Conservation (phyloP, 2,329 filamentous ascomycete genomes). For the Acrodontium crateriforme region DNA sequence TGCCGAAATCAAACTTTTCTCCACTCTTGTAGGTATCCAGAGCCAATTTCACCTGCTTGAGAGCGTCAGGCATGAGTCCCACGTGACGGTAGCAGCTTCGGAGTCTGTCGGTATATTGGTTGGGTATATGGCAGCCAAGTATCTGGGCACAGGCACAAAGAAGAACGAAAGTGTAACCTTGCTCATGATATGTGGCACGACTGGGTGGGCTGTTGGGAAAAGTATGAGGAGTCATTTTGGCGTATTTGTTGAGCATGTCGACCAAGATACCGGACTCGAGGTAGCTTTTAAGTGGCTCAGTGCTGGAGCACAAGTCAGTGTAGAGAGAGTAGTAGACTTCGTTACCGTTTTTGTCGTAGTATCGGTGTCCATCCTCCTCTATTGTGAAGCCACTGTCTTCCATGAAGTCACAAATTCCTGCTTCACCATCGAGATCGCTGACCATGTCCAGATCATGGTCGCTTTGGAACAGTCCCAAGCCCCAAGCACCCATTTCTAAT, state of each 20-base stretch:
- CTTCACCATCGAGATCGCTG: conserved; percentile 1
- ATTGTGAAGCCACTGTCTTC: background rate
- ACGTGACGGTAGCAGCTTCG: conserved; percentile 3
- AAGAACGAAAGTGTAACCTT: conserved; percentile 1
- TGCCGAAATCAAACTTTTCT: conserved; percentile 6
- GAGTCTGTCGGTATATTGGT: conserved; percentile 2
- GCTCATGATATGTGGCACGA: background rate
- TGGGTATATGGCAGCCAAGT: conserved; percentile 5
- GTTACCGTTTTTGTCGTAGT: conserved; percentile 1
- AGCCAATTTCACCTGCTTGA: conserved; percentile 5
- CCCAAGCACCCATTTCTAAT: no score
- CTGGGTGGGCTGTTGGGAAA: no score
- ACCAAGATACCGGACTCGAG: conserved; percentile 1
- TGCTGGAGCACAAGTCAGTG: conserved; percentile 1
- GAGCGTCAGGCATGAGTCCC: conserved; percentile 3
- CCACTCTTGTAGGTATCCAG: conserved; percentile 5
- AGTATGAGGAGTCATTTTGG: conserved; percentile 1
- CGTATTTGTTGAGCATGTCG: conserved; percentile 2
- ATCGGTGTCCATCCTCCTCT: background rate
- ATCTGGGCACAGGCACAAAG: conserved; percentile 4
- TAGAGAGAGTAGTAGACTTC: conserved; percentile 4
- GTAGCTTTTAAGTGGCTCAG: conserved; percentile 1
- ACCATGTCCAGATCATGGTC: conserved; percentile 5
- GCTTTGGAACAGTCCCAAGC: no score
- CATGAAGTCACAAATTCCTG: background rate